Evolutionary conservation across 2,329 filamentous ascomycete genomes (phyloP), one percentile per base, ranked within the genome.

Genomic region (Arthroderma sp.): DNA sequence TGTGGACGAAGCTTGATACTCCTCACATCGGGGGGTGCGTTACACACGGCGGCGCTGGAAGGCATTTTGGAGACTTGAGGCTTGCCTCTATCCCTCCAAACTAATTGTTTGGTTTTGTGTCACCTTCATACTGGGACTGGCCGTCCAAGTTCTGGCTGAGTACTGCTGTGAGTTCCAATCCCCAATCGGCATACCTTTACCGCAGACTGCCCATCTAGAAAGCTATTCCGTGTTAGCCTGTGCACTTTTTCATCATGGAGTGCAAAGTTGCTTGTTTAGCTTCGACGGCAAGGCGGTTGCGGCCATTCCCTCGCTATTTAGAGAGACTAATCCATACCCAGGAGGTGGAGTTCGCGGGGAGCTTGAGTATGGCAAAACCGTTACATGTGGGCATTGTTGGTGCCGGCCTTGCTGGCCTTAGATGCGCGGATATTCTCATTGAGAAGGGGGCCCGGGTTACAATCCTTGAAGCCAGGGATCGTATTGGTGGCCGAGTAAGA

Each of bases 381-480:
- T 70, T 69, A 5, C 69, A 70, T 48, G 64, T 80, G n/a, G 73
- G 75, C 37, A 62, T 81, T 28, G 66, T 81, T 6, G 77, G 77
- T 11, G 75, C 75, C 33, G 77, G 77, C 7, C 62, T 80, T 22
- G 70, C 77, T 7, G 77, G 77, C 1, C 57, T 80, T 15, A 66
- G 75, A 54, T 78, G 74, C 53, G 75, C 76, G 32, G 74, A 78
- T 48, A 61, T 79, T 9, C 61, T 80, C 5, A 57, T 75, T 3
- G 67, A 72, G 45, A 69, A 71, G 53, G 76, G 75, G 6, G 64
- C 68, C 33, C 65, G 67, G 49, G 75, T 80, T 27, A 80, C 76
- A 0, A 72, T 80, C 10, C 61, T 79, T 9, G 77, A 81, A 58
- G 77, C 72, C 2, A 66, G 77, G 44, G 57, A 76, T 56, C 65